Base-by-base conservation (phyloP, 352 stramenopile genomes). In the Phytophthora boehmeriae region DNA sequence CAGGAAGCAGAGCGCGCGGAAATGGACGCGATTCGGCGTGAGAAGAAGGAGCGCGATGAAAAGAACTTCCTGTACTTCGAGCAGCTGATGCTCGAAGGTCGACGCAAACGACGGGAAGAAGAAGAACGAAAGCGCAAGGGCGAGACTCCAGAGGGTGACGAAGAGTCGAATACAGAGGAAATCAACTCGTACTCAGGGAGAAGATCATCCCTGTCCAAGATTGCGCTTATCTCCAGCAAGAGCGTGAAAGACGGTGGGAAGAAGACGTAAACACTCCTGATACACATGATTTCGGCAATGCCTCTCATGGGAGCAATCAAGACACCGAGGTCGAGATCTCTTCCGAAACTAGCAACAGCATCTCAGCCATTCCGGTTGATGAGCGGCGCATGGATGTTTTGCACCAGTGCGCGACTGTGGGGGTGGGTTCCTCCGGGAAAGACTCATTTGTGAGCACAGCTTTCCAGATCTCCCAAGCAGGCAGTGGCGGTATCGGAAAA, bases 31-130 rank as follows among this genome's bases (percentile, higher is more conserved):
- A 95, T 96, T 60, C 80, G 88, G 10, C 67, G 93, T 35, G 88
- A 96, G 52, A 97, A 97, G 79, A 89, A 83, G 45, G 83, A 88
- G 44, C 80, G 82, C 11, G 89, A 97, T 50, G 80, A 95, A 25
- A 55, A 76, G 27, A 97, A 97, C 63, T 97, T 95, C 60, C 62
- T 86, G 14, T 77, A 82, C 34, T 97, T 97, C 49, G 86, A 97
- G 63, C 67, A 92, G 54, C 91, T 97, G 80, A 92, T 97, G 75
- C 59, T 84, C 22, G 79, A 92, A 46, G 80, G 85, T 5, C 61
- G 76, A 1, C 75, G 73, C 23, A 89, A 90, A 69, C 69, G 76
- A 38, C 65, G 63, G 4, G 73, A 87, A 27, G 69, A 82, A n/a
- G 75, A 90, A 45, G 76, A 76, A 19, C 65, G 42, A 22, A 66